Base-by-base conservation (phyloP, 164 flowering plant genomes). In the Magnolia kwangsiensis region DNA sequence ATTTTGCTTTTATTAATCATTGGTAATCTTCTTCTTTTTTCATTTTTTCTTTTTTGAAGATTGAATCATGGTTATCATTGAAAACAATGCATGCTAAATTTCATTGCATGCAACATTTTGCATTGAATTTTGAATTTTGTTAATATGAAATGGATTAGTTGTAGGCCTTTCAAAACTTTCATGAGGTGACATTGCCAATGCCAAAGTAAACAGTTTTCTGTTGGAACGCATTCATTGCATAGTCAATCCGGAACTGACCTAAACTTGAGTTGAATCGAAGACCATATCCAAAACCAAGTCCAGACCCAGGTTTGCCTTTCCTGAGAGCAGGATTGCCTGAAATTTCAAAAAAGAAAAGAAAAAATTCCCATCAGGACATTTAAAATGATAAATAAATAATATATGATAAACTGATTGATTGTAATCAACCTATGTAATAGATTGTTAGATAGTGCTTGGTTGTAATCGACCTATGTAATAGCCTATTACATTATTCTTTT, bases 271-370 rank as follows among this genome's bases (percentile, higher is more conserved):
- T 89, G 31, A 88, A 82, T 14, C 97, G 88, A 70, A 95, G 80
- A n/a, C 97, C 92, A 75, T 85, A 95, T 24, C 98, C 98, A 55
- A 85, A 67, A 11, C 98, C 96, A 67, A 85, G 11, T 55, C 98
- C 98, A 37, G 81, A 84, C 58, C 98, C 98, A 37, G 97, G 98
- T 84, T 95, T 95, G 13, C 97, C 97, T 49, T 90, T 94, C 80
- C 98, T 90, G 68, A 90, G 81, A 23, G 93, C 90, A 76, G 97
- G 98, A 85, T 89, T 89, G 71, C 97, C 98, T 95, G 92, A 61
- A 82, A 78, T 63, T 8, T 8, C 18, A 11, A 55, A 9, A 55
- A 55, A 37, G 7, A 37, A 37, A 37, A 37, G 7, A 37, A 11
- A 55, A 51, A 71, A 55, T 14, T n/a, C 16, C 7, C n/a, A 19